Conservation (phyloP, 192 early-diverging fungal genomes). For the Gryganskiella cystojenkinii region DNA sequence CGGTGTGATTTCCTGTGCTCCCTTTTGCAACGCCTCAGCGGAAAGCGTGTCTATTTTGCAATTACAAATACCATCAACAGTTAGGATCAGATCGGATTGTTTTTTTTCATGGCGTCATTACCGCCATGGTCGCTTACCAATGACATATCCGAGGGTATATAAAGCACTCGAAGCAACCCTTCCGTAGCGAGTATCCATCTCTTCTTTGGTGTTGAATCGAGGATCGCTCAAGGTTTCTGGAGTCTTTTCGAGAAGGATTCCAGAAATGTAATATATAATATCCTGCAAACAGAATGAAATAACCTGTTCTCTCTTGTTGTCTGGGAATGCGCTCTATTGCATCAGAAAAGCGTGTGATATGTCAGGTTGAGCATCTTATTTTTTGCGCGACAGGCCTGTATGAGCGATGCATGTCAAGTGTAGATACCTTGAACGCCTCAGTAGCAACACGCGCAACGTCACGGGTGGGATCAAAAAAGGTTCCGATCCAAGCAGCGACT, state of each 20-base stretch:
- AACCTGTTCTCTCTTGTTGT: constrained; percentile 78
- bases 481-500: constrained; percentile 85
- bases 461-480: constrained; percentile 83
- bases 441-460: constrained; percentile 77
- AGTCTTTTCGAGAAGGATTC: constrained; percentile 80
- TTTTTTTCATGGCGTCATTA: no score
- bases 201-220: constrained; percentile 77
- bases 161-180: constrained; percentile 73
- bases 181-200: constrained; percentile 76
- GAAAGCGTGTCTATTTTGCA: constrained; percentile 30
- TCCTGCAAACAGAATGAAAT: constrained; percentile 82
- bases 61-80: background rate
- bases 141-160: constrained; percentile 64
- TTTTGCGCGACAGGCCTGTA: background rate
- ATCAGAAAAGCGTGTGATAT: no score
- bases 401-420: background rate
- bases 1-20: constrained; percentile 50
- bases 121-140: no score
- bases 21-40: constrained; percentile 42
- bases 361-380: no score
- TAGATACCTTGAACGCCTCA: constrained; percentile 73
- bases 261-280: constrained; percentile 74
- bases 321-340: constrained; percentile 80
- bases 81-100: background rate
- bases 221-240: constrained; percentile 86